Percentiles rank a stretch among this genome's conserved stretches.
phyloP scores from a whole-genome alignment of 176 grass and related monocot genomes.

The Tillandsia leiboldiana region DNA sequence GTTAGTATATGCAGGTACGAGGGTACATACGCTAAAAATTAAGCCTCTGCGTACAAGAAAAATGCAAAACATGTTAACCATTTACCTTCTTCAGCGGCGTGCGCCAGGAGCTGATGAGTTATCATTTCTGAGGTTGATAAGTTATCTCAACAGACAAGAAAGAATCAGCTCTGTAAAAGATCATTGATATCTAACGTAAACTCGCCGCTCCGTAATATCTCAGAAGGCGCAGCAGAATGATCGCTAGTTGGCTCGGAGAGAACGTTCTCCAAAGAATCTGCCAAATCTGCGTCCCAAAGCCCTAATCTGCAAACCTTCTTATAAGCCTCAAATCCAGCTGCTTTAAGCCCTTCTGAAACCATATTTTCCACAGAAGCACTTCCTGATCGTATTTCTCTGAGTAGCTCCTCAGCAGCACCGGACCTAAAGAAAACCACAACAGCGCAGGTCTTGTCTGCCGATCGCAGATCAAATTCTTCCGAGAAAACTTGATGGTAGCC shows the following conservation, averaged over 20 bases:
- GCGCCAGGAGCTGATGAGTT: too few species aligned
- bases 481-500: constrained; percentile 43
- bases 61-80: too few species aligned
- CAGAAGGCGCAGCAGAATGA: constrained; percentile 17
- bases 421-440: constrained; percentile 46
- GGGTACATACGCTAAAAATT: too few species aligned
- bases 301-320: constrained; percentile 65
- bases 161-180: constrained; percentile 35
- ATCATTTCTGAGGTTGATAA: too few species aligned
- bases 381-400: constrained; percentile 41
- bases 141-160: too few species aligned
- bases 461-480: constrained; percentile 58
- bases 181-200: constrained; percentile 51
- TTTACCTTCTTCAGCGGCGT: too few species aligned
- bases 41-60: too few species aligned
- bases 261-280: constrained; percentile 52
- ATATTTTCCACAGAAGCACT: constrained; percentile 33
- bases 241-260: constrained; percentile 24
- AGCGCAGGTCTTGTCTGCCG: constrained; percentile 63
- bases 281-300: constrained; percentile 65
- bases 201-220: constrained; percentile 51
- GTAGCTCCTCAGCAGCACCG: constrained; percentile 35
- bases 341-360: constrained; percentile 61
- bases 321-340: constrained; percentile 58
- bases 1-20: too few species aligned